These are phyloP conservation scores for Zasmidium citrigriseum DNA, from an alignment of 2,329 filamentous ascomycete species.

Conservation along the genomic window DNA sequence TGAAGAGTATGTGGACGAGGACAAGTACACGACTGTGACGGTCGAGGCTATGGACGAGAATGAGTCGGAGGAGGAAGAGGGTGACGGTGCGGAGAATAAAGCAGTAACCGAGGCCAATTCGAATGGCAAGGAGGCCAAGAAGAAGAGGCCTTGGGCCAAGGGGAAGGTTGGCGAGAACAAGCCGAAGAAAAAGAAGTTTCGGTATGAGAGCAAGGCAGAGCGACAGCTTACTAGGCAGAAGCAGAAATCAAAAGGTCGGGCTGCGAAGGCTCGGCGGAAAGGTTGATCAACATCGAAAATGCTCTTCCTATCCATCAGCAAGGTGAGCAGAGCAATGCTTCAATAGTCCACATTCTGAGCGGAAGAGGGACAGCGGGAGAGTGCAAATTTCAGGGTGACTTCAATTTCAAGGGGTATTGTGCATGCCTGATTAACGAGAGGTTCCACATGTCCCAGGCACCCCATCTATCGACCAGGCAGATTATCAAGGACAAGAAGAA, in stretches of 20 bases:
- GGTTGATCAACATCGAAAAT: conserved; percentile 1
- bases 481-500: neutral
- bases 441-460: conserved; percentile 1
- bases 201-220: conserved; percentile 87
- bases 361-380: neutral
- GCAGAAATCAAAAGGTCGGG: conserved; percentile 68
- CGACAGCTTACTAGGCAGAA: conserved; percentile 64
- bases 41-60: conserved; percentile 76
- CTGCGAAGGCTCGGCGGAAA: conserved; percentile 52
- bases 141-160: conserved; percentile 53
- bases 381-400: neutral
- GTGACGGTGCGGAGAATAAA: conserved; percentile 24
- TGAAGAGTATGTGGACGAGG: conserved; percentile 94
- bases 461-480: conserved; percentile 3
- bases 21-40: conserved; percentile 92
- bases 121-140: conserved; percentile 30
- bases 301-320: too few relatives aligned
- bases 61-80: conserved; percentile 38
- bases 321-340: too few relatives aligned
- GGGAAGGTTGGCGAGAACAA: conserved; percentile 52
- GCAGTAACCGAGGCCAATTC: conserved; percentile 15
- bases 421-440: conserved; percentile 5
- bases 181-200: conserved; percentile 83
- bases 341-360: too few relatives aligned
- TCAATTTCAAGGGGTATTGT: conserved; percentile 7